Base-by-base conservation (phyloP, 1,139 yeast species). In the Yamadazyma mexicana region DNA sequence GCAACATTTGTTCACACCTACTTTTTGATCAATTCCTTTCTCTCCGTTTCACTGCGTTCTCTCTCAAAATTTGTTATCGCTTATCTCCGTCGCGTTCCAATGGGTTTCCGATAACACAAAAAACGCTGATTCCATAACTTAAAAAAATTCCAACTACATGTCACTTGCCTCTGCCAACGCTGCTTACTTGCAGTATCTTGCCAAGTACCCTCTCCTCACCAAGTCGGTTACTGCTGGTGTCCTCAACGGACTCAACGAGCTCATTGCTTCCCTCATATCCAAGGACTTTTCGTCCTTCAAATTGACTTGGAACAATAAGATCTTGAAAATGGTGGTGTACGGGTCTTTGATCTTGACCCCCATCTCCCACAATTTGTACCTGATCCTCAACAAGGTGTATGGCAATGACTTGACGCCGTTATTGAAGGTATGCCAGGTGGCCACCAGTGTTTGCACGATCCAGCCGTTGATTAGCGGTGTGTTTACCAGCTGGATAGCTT, bases 261-360 rank as follows among this genome's bases (percentile, higher is more conserved):
- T 77, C 27, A 64, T 82, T 15, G 81, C 87, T 1, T 67, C 81
- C 2, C 46, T 65, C 0, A 54, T 78, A n/a, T 69, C 87, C 2
- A 69, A 72, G 33, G 81, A 76, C 43, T 61, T 55, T 44, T 56
- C 62, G 28, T 27, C 42, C 5, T 38, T 46, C 10, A 32, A 41
- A 31, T 31, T 41, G 14, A 51, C 53, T 27, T 38, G 44, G 9
- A 47, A 41, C 17, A 45, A 53, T 31, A 77, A 81, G 50, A 75
- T 82, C 39, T 66, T 79, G 23, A 71, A 77, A 44, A 83, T 88
- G 87, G 81, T 86, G 6, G 54, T 85, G 5, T 88, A 83, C 58
- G 95, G 95, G 0, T 72, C 81, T 35, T 59, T 76, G 16, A 71
- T 88, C 20, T 75, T 81, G 22, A 86, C 95, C 0, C 96, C 96